Conservation (phyloP, 2,329 filamentous ascomycete genomes). For the Fusarium pseudoanthophilum region DNA sequence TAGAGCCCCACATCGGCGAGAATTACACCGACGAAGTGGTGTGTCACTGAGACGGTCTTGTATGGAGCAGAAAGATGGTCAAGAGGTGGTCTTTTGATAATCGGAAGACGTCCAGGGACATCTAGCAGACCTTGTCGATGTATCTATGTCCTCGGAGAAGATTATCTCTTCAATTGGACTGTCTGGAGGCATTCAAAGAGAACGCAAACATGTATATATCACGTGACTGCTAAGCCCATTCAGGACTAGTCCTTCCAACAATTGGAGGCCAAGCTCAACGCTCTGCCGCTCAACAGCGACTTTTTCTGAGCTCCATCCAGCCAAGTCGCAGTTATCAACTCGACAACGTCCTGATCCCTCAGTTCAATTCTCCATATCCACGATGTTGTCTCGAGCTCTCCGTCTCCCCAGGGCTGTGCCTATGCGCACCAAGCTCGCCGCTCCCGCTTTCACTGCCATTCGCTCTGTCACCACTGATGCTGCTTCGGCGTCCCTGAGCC, state of each 20-base stretch:
- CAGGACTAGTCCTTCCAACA: conserved; percentile 53
- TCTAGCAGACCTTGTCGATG: fast-evolving
- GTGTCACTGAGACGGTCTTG: conserved; percentile 17
- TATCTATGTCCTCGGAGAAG: background rate
- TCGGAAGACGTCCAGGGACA: background rate
- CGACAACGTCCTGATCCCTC: conserved; percentile 45
- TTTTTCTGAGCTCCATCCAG: conserved; percentile 55
- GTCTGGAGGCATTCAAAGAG: background rate
- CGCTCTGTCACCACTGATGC: conserved; percentile 95
- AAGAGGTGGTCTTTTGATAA: background rate
- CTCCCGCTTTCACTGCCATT: conserved; percentile 61
- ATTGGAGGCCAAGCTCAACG: conserved; percentile 51
- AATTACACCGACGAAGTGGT: conserved; percentile 30
- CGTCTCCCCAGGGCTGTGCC: conserved; percentile 69
- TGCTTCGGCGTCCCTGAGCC: conserved; percentile 88
- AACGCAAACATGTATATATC: conserved; percentile 8
- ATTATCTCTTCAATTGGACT: background rate
- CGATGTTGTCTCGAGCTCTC: conserved; percentile 78
- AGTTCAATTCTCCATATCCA: conserved; percentile 45
- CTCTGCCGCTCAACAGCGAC: conserved; percentile 53
- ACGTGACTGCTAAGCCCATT: conserved; percentile 42
- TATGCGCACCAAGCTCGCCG: conserved; percentile 61
- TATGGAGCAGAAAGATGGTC: background rate
- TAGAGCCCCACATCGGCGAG: conserved; percentile 28
- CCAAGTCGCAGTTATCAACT: conserved; percentile 48